phyloP scores from a whole-genome alignment of 208 protist genomes.

The Spongospora subterranea region DNA sequence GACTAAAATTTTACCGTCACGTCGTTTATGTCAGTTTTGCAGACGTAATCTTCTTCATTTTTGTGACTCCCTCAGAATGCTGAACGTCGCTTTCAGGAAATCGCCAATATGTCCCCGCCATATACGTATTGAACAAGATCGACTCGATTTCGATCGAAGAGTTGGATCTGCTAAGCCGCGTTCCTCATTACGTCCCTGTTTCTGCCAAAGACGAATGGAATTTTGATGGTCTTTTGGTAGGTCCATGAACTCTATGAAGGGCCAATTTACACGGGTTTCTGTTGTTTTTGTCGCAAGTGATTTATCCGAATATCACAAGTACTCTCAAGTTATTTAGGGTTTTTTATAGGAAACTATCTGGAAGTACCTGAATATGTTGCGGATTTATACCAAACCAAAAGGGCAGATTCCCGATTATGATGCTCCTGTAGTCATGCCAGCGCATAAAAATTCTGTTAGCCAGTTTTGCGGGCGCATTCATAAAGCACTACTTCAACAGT shows the following conservation, averaged over 20 bases:
- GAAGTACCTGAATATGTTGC: slow-evolving; percentile 69
- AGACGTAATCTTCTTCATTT: background rate
- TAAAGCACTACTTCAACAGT: slow-evolving; percentile 59
- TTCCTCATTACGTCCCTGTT: slow-evolving; percentile 68
- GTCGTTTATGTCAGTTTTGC: background rate
- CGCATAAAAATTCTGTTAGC: background rate
- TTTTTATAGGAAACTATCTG: slow-evolving; percentile 55
- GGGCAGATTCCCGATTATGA: slow-evolving; percentile 71
- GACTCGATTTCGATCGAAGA: slow-evolving; percentile 65
- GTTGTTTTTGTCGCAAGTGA: no score
- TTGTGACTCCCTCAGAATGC: background rate
- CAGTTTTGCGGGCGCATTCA: slow-evolving; percentile 59
- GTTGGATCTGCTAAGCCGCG: slow-evolving; percentile 63
- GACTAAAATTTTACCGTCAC: background rate
- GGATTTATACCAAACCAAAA: slow-evolving; percentile 71
- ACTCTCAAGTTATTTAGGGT: background rate
- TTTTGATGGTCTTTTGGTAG: slow-evolving; percentile 61
- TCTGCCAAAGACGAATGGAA: slow-evolving; percentile 69
- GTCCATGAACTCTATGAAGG: background rate
- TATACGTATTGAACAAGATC: slow-evolving; percentile 61
- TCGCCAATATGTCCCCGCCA: slow-evolving; percentile 19
- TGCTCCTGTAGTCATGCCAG: slow-evolving; percentile 66
- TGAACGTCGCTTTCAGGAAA: slow-evolving; percentile 12
- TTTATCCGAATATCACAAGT: slow-evolving; percentile 28
- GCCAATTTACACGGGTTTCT: no score